Evolutionary conservation across 257 asterid genomes (phyloP), one percentile per base, ranked within the genome.

Genomic region (Solanum okadae): DNA sequence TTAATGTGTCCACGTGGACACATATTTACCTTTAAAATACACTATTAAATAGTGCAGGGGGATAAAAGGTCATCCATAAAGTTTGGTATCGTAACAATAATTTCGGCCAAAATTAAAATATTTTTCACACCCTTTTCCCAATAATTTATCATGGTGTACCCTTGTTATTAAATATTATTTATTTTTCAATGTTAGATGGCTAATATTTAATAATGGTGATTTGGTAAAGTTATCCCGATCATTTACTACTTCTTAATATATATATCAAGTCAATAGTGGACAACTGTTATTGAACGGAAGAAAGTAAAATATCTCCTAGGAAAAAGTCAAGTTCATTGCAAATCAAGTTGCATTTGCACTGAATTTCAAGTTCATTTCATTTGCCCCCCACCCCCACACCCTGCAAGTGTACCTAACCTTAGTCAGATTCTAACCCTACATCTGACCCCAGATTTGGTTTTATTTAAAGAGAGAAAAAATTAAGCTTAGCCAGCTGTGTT

Each of bases 391-490:
- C 16, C 68, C 68, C 70, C 29, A 20, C 88, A 7, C 42, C 25
- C 67, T 40, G 73, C 86, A 70, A 68, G 79, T 52, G 70, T 67
- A 87, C 89, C 92, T 88, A 91, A 92, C 94, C 92, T 37, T 42
- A 88, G 94, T 90, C 86, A 90, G 90, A 88, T 87, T 90, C 93
- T 93, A 95, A 96, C 98, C 93, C 90, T 67, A 77, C 29, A 85
- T 78, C 88, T 65, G 78, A 90, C 94, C 93, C 92, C 88, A 73
- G 90, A 86, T 89, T 86, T 38, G 91, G 86, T 94, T 93, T 79
- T 96, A 96, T 95, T 93, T 96, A 96, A 93, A 90, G 92, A 87
- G 87, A 40, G 92, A 82, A 91, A 89, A 70, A 90, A 85, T 86
- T 88, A 87, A 86, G 90, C 83, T 84, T 86, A 56, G 86, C 94